Conservation (phyloP, 495 filamentous ascomycete genomes). For the Amniculicola lignicola region DNA sequence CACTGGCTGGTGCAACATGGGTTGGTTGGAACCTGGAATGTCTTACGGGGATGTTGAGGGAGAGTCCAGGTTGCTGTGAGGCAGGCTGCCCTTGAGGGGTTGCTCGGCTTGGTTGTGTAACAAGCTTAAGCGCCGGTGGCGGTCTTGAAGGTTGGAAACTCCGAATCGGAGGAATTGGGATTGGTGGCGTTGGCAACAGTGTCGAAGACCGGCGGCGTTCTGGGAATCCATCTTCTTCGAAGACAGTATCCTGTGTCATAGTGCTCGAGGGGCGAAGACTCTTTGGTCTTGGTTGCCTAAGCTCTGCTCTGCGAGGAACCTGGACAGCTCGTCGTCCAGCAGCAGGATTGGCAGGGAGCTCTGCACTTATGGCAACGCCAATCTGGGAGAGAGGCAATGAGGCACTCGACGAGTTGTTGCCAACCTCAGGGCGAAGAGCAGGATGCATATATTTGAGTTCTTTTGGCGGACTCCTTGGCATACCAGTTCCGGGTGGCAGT, state of each 20-base stretch:
- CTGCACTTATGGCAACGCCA: constrained; percentile 31
- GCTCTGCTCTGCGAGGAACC: neutral
- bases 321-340: too few species aligned
- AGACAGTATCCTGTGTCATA: constrained; percentile 29
- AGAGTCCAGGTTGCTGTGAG: constrained; percentile 17
- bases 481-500: neutral
- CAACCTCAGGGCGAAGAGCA: constrained; percentile 8
- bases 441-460: constrained; percentile 18
- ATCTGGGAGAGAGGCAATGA: constrained; percentile 24
- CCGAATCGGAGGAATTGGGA: constrained; percentile 28
- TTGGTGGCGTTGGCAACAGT: constrained; percentile 16
- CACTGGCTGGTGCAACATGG: neutral
- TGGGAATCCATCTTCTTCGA: constrained; percentile 26
- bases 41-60: constrained; percentile 30
- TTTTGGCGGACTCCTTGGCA: neutral
- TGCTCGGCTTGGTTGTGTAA: neutral
- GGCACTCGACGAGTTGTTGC: neutral
- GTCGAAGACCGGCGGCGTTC: constrained; percentile 20
- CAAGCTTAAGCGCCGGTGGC: neutral
- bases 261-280: constrained; percentile 24
- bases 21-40: constrained; percentile 26
- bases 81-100: neutral
- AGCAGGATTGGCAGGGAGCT: constrained; percentile 18
- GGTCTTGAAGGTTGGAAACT: constrained; percentile 24
- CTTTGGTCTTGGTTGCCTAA: constrained; percentile 8